Evolutionary conservation across 139 green algal species (phyloP), one percentile per base, ranked within the genome.

Genomic region (Gonium pectorale): DNA sequence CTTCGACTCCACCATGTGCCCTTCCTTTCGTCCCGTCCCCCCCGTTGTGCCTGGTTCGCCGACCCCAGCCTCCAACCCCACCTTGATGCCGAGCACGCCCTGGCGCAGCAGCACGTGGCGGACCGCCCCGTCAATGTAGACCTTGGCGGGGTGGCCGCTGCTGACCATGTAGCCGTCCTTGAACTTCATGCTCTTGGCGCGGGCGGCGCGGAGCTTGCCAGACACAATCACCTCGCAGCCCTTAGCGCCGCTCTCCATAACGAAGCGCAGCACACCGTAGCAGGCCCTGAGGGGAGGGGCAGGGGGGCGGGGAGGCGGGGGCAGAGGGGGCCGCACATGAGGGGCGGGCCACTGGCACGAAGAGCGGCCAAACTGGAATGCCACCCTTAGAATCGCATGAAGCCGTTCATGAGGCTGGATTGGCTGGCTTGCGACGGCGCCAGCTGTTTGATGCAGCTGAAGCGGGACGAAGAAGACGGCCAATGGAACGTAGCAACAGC

Each of bases 101-200:
- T 99, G 98, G 56, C 98, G 92, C 81, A 99, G 90, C 87, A 99
- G 87, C 51, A 99, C 98, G 94, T 99, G 98, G 71, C 97, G 94
- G 35, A 98, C 94, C n/a, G 96, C 94, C 15, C 77, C 70, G 85
- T 99, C 98, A 68, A 99, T 97, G 96, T 99, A 99, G 31, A 98
- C 92, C 0, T 80, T 79, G 26, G 92, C 88, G 11, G 97, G 97
- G 83, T 98, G 82, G 73, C 98, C 98, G 38, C 93, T 95, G 37
- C 95, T 68, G 3, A 97, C 94, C 95, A 97, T 98, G 92, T 97
- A 97, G 40, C 94, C 95, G 72, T 98, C 94, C 87, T 98, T 99
- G 96, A 99, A 99, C 95, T 99, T 99, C 98, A 99, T 99, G 86
- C 88, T 87, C 96, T 99, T 99, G 89, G 97, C 98, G 93, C 98